phyloP scores from a whole-genome alignment of 129 eudicot genomes.

The Pseudognaphalium luteoalbum region DNA sequence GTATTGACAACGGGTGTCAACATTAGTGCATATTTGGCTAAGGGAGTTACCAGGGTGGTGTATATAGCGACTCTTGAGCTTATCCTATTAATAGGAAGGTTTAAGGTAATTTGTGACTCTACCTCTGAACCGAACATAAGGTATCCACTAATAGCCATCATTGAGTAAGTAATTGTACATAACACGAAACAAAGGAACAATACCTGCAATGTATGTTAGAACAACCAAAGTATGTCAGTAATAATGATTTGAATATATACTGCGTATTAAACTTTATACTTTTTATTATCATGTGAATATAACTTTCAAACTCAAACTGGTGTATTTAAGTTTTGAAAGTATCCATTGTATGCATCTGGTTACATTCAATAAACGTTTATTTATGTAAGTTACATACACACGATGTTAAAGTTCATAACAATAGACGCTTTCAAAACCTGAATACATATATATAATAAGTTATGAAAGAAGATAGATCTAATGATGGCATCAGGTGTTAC shows the following conservation, averaged over 20 bases:
- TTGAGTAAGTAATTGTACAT: conserved; percentile 54
- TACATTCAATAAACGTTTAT: no score
- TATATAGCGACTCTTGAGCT: conserved; percentile 70
- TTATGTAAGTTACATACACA: no score
- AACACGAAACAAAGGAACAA: conserved; percentile 59
- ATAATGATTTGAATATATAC: no score
- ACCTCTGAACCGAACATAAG: conserved; percentile 69
- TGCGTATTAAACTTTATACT: no score
- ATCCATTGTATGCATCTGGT: no score
- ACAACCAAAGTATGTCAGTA: background rate
- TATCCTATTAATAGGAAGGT: conserved; percentile 56
- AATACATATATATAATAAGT: no score
- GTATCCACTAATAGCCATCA: conserved; percentile 74
- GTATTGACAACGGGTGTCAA: conserved; percentile 59
- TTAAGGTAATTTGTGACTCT: conserved; percentile 61
- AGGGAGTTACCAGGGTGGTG: conserved; percentile 73
- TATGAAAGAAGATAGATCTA: no score
- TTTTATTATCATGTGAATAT: no score
- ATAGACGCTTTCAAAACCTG: no score
- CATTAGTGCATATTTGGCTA: conserved; percentile 82
- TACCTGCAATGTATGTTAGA: conserved; percentile 46
- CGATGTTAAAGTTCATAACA: no score
- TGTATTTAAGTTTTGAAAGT: no score
- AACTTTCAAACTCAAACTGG: no score
- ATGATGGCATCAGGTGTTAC: conserved; percentile 26